A percentile compares a stretch with the other conserved stretches of the same genome.
Evolutionary conservation across 2,329 filamentous ascomycete genomes (phyloP).

Genomic region (Pleurostoma richardsiae): DNA sequence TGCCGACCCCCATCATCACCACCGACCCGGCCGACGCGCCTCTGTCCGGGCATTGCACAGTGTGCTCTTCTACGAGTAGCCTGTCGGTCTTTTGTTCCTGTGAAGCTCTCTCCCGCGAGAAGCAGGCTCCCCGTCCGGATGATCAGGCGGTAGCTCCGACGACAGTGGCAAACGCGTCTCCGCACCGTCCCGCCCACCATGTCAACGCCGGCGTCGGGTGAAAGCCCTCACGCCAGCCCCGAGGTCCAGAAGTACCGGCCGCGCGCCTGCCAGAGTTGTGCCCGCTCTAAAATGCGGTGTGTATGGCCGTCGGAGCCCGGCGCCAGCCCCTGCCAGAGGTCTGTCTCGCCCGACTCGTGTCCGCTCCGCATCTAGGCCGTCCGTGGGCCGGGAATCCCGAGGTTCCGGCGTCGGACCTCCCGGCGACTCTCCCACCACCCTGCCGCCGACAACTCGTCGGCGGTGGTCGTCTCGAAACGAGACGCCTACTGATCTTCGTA

Average conservation of each 20-base stretch:
- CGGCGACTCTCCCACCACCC: not conserved
- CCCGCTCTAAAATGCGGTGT: constrained; percentile 11
- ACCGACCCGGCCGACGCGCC: too few relatives aligned
- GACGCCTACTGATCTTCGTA: too few relatives aligned
- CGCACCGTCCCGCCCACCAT: not conserved
- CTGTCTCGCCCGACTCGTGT: not conserved
- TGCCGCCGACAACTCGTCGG: too few relatives aligned
- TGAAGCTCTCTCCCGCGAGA: not conserved
- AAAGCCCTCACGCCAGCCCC: constrained; percentile 9
- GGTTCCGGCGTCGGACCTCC: not conserved
- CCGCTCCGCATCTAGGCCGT: not conserved
- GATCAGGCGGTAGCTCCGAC: not conserved
- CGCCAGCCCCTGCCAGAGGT: constrained; percentile 9
- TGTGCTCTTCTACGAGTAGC: too few relatives aligned
- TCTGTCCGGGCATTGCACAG: too few relatives aligned
- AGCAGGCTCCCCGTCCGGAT: not conserved
- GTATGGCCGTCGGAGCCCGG: constrained; percentile 10
- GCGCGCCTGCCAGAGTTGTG: constrained; percentile 9
- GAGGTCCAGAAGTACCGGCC: constrained; percentile 12
- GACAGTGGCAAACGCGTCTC: not conserved
- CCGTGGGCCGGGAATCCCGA: not conserved
- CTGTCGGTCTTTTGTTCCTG: too few relatives aligned
- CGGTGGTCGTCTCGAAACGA: too few relatives aligned
- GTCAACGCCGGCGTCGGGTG: constrained; percentile 7
- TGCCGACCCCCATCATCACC: too few relatives aligned